Base-by-base conservation (phyloP, 805 yeast species). In the Kodamaea sagamina region DNA sequence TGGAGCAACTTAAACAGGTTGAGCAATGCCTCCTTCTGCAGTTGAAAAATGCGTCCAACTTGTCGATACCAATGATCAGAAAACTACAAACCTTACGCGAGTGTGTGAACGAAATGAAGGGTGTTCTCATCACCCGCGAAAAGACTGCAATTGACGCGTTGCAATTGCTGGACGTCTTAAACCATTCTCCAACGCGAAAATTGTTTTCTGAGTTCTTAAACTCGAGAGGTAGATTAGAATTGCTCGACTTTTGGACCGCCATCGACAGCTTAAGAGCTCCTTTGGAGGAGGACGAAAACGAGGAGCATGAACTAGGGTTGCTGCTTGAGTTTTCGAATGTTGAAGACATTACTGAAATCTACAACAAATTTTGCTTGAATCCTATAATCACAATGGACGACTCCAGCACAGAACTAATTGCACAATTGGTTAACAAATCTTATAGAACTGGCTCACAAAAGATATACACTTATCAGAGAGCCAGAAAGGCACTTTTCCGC, bases 241-340 rank as follows among this genome's bases (percentile, higher is more conserved):
- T 81, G 21, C 54, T 88, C 3, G 82, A 81, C 34, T 81, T 79
- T 47, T 86, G 89, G 88, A 58, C 76, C 4, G 74, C 78, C 2
- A 83, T 88, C 2, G 85, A 87, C 47, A 70, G 76, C 0, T 73
- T 87, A 28, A 79, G 81, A 52, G 85, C 85, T 38, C 96, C 97
- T 0, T 60, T 89, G 12, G 87, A 82, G 48, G 85, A 77, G 44
- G 65, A 63, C 32, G 58, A 64, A 16, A 55, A 57, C 34, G 63
- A 59, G 3, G 63, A 59, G 6, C 57, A 60, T 38, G 61, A 51
- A 28, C 57, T 75, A 46, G 54, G 69, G 1, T 47, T 72, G 4
- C 65, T 69, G 1, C 52, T 68, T 10, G 78, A 73, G 43, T 63
- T 74, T 39, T 61, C 77, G 0, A 79, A 75, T 38, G 61, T 68